Evolutionary conservation across 371 early-diverging fungal species (phyloP), one percentile per base, ranked within the genome.

Genomic region (Saksenaea oblongispora): DNA sequence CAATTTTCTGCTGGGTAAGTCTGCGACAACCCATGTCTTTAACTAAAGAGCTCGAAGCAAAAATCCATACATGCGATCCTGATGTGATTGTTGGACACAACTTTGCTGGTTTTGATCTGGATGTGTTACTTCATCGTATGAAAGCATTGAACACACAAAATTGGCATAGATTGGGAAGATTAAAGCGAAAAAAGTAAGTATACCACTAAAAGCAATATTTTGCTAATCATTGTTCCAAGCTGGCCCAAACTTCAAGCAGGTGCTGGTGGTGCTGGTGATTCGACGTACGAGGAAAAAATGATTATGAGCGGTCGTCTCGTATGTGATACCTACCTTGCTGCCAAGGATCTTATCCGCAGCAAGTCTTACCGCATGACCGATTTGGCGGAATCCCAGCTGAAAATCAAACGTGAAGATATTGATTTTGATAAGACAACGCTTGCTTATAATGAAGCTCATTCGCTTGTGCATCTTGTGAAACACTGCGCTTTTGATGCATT

Each of bases 41-140:
- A 7, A 8, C 24, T 42, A 3, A 5, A 57, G 3, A 10, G 36
- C 24, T 15, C 22, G 11, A 76, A 66, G 94, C 95, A 4, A 78
- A 82, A 17, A 83, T 98, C 35, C 86, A 91, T 44, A 71, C 79
- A 37, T 53, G 71, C 15, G 99, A 99, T 69, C 98, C 98, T 0
- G 99, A 99, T 78, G 84, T 99, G 36, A 75, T 98, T 58, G 92
- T 97, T n/a, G 97, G 98, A 26, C 99, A 99, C 80, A 98, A 98
- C 70, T 92, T 98, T 78, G 79, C 92, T 58, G 95, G 94, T 9
- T 94, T 96, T 69, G 96, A 93, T 67, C 82, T 99, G 42, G 96
- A 95, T 61, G 90, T 97, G 9, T 76, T 99, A 3, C 74, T 98
- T 53, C 93, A 93, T 69, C 90, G 99, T n/a, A 91, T 98, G 93